Evolutionary conservation across 1,284 basidiomycete genomes (phyloP).

Genomic region (Ceratobasidium sp.): DNA sequence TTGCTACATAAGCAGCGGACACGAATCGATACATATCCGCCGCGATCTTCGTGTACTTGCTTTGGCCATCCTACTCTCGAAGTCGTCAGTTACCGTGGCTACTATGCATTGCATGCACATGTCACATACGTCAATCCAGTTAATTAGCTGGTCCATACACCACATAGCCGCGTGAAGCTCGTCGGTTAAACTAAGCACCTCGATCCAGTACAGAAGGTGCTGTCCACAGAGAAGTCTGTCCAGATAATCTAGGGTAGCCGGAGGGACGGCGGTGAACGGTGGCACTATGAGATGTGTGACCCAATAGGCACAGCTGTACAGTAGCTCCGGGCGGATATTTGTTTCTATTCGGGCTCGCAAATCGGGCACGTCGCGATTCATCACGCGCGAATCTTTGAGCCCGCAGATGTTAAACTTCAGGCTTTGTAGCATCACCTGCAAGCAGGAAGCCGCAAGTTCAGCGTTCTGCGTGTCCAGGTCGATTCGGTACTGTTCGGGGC

Average conservation of each 20-base stretch:
- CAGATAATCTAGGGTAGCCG: neutral
- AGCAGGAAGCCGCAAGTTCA: slow-evolving; percentile 1
- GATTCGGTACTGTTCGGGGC: slow-evolving; percentile 6
- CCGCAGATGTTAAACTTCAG: slow-evolving; percentile 30
- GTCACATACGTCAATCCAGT: too few species aligned
- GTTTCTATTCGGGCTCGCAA: neutral
- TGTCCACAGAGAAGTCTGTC: neutral
- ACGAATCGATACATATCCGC: slow-evolving; percentile 2
- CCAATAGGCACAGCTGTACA: slow-evolving; percentile 18
- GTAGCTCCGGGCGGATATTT: neutral
- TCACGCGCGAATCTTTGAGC: neutral
- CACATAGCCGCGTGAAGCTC: neutral
- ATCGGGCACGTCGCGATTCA: slow-evolving; percentile 28
- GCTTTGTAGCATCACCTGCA: neutral
- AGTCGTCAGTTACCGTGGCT: neutral
- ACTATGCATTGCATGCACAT: neutral
- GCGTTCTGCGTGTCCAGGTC: neutral
- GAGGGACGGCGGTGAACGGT: neutral
- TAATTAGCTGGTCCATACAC: neutral
- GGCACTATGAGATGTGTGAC: neutral
- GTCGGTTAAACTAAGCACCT: slow-evolving; percentile 5
- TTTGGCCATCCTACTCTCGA: neutral
- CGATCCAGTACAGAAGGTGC: slow-evolving; percentile 16
- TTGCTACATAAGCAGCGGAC: neutral
- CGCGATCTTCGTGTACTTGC: slow-evolving; percentile 3